Conservation (phyloP, 371 early-diverging fungal species). For the Syncephalastrum sp. region DNA sequence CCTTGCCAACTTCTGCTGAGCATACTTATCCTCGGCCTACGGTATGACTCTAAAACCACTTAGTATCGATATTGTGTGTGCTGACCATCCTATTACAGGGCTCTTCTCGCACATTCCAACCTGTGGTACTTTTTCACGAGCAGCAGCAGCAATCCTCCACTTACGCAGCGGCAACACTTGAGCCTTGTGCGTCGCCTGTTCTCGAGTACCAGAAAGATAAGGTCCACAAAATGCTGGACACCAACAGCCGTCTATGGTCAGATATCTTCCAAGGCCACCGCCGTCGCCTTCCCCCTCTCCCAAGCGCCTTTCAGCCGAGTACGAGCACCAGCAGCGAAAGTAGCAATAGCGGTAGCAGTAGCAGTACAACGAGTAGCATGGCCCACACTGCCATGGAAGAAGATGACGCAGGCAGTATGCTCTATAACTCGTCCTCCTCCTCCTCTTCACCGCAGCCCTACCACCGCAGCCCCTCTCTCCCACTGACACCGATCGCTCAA, state of each 20-base stretch:
- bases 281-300: background rate
- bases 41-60: background rate
- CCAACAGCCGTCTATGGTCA: slow-evolving; percentile 17
- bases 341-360: background rate
- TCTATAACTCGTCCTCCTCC: slow-evolving; percentile 1
- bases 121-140: slow-evolving; percentile 25
- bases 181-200: slow-evolving; percentile 8
- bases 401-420: no score
- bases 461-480: slow-evolving; percentile 12
- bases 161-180: slow-evolving; percentile 2
- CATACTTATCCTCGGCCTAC: background rate
- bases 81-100: background rate
- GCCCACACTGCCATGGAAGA: background rate
- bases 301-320: slow-evolving; percentile 1
- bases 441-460: slow-evolving; percentile 5
- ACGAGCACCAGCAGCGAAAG: background rate
- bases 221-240: slow-evolving; percentile 18
- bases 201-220: slow-evolving; percentile 10
- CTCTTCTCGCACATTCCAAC: slow-evolving; percentile 23
- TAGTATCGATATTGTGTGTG: slow-evolving; percentile 1
- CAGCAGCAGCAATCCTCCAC: slow-evolving; percentile 3
- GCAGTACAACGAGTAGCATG: background rate
- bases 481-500: slow-evolving; percentile 8
- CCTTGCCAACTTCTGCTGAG: slow-evolving; percentile 2
- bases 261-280: slow-evolving; percentile 2